Evolutionary conservation across 495 filamentous ascomycete genomes (phyloP).

Genomic region (Aspergillus bertholletiae): DNA sequence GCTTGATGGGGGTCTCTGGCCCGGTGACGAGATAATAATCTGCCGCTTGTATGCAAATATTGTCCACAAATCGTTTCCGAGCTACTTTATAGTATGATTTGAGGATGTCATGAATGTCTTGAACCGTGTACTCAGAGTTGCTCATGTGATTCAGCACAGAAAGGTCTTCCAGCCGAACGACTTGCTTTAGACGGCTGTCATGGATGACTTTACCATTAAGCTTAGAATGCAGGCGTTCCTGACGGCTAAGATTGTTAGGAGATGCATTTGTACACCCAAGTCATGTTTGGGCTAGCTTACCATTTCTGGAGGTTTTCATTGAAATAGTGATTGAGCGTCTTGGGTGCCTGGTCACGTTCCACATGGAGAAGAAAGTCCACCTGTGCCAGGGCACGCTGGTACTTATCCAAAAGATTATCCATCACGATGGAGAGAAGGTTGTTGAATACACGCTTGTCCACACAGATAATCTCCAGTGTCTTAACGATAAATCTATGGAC

Average conservation of each 20-base stretch:
- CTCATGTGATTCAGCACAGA: slow-evolving; percentile 23
- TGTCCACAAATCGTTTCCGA: slow-evolving; percentile 53
- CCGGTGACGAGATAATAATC: slow-evolving; percentile 34
- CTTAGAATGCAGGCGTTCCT: background rate
- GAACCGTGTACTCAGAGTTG: slow-evolving; percentile 43
- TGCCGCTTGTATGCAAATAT: slow-evolving; percentile 43
- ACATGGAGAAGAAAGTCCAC: slow-evolving; percentile 44
- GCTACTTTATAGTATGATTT: slow-evolving; percentile 60
- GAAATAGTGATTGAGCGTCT: slow-evolving; percentile 54
- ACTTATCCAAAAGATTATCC: slow-evolving; percentile 40
- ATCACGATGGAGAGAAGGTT: slow-evolving; percentile 39
- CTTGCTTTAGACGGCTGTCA: background rate
- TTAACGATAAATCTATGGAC: slow-evolving; percentile 47
- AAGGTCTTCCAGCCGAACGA: slow-evolving; percentile 21
- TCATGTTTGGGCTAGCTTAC: too few species aligned
- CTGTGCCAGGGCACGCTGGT: slow-evolving; percentile 39
- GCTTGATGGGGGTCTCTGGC: slow-evolving; percentile 25
- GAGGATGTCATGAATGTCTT: slow-evolving; percentile 56
- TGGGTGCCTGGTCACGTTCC: slow-evolving; percentile 41
- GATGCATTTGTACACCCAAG: too few species aligned
- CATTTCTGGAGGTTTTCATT: slow-evolving; percentile 44
- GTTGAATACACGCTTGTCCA: slow-evolving; percentile 32
- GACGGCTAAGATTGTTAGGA: background rate
- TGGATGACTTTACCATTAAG: background rate
- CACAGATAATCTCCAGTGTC: slow-evolving; percentile 32